Evolutionary conservation across 78 protist species (phyloP).

Genomic region (Dictyostelium brefeldianum): DNA sequence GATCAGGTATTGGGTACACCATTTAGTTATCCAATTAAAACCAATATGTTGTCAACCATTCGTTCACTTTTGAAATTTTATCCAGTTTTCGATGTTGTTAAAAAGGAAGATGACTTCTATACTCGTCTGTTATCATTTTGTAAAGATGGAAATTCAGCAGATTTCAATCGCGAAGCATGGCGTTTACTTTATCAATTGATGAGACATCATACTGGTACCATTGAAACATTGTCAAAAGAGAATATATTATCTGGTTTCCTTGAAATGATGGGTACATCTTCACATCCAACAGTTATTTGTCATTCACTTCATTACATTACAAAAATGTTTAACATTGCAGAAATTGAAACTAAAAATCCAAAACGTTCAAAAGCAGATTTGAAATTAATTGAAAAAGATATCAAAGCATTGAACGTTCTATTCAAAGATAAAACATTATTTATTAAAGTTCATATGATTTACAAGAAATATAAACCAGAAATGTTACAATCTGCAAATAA

Average conservation of each 20-base stretch:
- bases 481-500: background rate
- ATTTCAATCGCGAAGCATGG: conserved; percentile 59
- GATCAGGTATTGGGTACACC: background rate
- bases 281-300: conserved; percentile 52
- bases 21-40: conserved; percentile 8
- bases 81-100: conserved; percentile 22
- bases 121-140: conserved; percentile 26
- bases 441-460: conserved; percentile 83
- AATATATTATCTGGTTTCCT: conserved; percentile 4
- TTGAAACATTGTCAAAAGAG: conserved; percentile 35
- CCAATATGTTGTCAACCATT: background rate
- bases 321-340: conserved; percentile 56
- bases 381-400: conserved; percentile 64
- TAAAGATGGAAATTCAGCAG: conserved; percentile 27
- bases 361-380: conserved; percentile 23
- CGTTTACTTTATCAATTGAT: conserved; percentile 39
- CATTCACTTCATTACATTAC: conserved; percentile 70
- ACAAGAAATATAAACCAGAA: conserved; percentile 43
- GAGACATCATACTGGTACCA: conserved; percentile 63
- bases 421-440: conserved; percentile 59
- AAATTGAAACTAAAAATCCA: background rate
- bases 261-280: conserved; percentile 47
- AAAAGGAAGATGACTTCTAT: conserved; percentile 62
- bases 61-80: conserved; percentile 26
- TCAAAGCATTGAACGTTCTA: conserved; percentile 27